A percentile compares a stretch with the other conserved stretches of the same genome.
Conservation (phyloP, 75 land plant genomes). For the Picea sitchensis region DNA sequence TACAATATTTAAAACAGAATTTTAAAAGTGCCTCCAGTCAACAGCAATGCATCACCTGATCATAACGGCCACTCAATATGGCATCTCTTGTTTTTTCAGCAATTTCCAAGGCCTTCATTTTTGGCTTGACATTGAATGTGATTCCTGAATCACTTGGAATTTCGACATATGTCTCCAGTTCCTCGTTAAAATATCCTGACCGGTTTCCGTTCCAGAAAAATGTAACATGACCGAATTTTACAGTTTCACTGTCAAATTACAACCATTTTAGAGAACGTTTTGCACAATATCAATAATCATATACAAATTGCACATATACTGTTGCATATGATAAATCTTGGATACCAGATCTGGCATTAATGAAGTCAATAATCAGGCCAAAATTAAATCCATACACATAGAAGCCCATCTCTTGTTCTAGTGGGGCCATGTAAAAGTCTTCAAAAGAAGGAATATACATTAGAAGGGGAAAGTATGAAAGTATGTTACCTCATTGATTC, state of each 20-base stretch:
- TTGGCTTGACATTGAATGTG: conserved; percentile 85
- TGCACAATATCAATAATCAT: background rate
- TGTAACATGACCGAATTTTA: conserved; percentile 98
- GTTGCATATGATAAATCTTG: background rate
- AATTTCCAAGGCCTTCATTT: conserved; percentile 96
- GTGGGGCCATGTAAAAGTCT: background rate
- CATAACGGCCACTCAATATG: conserved; percentile 78
- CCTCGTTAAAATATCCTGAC: conserved; percentile 76
- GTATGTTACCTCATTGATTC: background rate
- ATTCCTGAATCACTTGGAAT: conserved; percentile 96
- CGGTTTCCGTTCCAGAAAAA: conserved; percentile 99
- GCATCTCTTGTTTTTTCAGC: conserved; percentile 94
- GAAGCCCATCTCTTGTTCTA: background rate
- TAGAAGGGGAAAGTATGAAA: background rate
- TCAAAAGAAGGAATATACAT: background rate
- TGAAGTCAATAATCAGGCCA: background rate
- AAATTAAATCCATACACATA: background rate
- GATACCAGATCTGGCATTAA: background rate
- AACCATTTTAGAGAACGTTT: background rate
- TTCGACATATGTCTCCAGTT: conserved; percentile 86
- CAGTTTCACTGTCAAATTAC: conserved; percentile 81
- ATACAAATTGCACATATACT: background rate
- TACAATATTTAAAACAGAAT: background rate
- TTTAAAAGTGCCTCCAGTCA: background rate
- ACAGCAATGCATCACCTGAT: conserved; percentile 53